Base-by-base conservation (phyloP, 2,329 filamentous ascomycete genomes). In the Phialophora expanda region DNA sequence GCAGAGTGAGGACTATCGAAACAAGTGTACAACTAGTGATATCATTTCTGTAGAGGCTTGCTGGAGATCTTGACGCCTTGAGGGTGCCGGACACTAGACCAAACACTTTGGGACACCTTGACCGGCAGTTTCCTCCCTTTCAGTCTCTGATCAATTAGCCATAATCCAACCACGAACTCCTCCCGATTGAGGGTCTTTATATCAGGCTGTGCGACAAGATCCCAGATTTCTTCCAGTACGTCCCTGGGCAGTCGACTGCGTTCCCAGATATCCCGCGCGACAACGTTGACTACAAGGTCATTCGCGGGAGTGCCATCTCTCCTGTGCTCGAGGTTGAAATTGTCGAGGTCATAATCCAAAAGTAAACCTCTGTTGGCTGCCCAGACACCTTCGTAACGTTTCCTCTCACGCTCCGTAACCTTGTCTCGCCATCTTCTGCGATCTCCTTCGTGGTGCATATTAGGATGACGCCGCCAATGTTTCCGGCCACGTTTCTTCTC, bases 361-460 rank as follows among this genome's bases (percentile, higher is more conserved):
- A 77, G 73, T 20, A 80, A 61, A 11, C 81, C 81, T 72, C 78
- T 78, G 66, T 83, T 83, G 4, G 81, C 81, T 32, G 81, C 81
- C 80, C 81, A 83, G 4, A 83, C 80, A 3, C 80, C 81, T 71
- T 83, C 81, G 66, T 83, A 83, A 59, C 80, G 75, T 68, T 81
- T 83, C 41, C 80, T 76, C 62, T 82, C 79, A 30, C 76, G 74
- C 66, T 81, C 80, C 0, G 77, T 80, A 12, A 83, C 72, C 64
- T 78, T 77, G 55, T 77, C 77, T 50, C 77, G 74, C 79, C 80
- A 82, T 62, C 78, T 72, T 66, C 78, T 81, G 8, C 81, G 80
- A 72, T 82, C 78, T 3, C 80, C 80, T 73, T 83, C 80, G 58
- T 79, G 78, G 66, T 82, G 80, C 64, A 81, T 82, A 67, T 83